Conservation (phyloP, 2,329 filamentous ascomycete genomes). For the Botrytis cinerea region DNA sequence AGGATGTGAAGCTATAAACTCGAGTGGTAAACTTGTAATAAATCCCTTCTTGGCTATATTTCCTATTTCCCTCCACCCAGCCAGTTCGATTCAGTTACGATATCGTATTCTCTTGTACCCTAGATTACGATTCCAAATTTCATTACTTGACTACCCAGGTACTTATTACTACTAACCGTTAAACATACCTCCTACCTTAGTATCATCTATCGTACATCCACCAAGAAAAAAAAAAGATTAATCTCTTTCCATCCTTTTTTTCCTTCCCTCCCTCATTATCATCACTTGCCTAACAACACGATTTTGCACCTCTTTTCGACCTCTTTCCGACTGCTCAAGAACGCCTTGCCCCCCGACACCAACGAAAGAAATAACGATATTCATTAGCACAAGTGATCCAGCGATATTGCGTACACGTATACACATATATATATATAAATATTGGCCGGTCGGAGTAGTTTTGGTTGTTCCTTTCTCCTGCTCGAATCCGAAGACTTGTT, state of each 20-base stretch:
- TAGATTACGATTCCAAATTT: background rate
- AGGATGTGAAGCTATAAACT: background rate
- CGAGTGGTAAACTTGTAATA: background rate
- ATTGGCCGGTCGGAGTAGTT: background rate
- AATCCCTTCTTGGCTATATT: slow-evolving; percentile 1
- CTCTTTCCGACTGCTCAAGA: background rate
- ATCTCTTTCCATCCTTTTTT: slow-evolving; percentile 15
- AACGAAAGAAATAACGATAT: background rate
- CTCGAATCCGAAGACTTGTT: background rate
- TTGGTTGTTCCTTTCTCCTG: background rate
- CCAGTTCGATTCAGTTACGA: background rate
- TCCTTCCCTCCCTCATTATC: background rate
- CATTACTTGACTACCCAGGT: background rate
- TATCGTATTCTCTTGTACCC: background rate
- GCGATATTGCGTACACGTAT: background rate
- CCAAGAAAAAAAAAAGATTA: background rate
- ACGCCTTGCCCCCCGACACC: background rate
- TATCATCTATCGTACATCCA: slow-evolving; percentile 1
- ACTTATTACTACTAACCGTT: slow-evolving; percentile 3
- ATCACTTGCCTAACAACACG: background rate
- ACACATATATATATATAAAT: background rate
- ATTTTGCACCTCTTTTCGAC: background rate
- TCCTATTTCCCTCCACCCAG: background rate
- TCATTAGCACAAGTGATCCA: background rate
- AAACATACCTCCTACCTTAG: background rate